These are phyloP conservation scores for Raphanus raphanistrum DNA, from an alignment of 345 rosid genomes.

Conservation along the genomic window DNA sequence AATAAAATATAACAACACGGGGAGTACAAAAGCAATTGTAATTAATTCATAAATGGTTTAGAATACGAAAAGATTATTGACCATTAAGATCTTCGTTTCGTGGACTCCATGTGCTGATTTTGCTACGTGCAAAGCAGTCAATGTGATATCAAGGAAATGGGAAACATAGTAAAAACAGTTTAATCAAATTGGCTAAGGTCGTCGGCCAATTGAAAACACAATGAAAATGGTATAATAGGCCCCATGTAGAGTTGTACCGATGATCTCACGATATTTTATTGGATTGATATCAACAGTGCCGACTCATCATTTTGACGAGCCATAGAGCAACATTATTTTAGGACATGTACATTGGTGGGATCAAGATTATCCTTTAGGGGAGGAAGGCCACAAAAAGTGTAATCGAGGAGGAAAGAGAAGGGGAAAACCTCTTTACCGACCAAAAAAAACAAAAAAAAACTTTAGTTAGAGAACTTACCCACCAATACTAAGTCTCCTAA, in stretches of 20 bases:
- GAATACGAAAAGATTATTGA: background rate
- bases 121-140: slow-evolving; percentile 35
- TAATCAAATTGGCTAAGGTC: background rate
- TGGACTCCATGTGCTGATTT: slow-evolving; percentile 23
- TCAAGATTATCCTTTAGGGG: no score
- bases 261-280: background rate
- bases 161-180: background rate
- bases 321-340: no score
- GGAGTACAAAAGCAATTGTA: background rate
- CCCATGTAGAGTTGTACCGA: background rate
- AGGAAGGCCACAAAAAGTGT: no score
- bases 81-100: slow-evolving; percentile 30
- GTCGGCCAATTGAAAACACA: background rate
- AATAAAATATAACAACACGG: background rate
- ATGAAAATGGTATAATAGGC: background rate
- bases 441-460: no score
- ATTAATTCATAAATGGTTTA: background rate
- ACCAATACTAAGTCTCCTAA: no score
- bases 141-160: background rate
- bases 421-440: no score
- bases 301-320: no score
- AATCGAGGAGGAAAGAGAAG: no score
- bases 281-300: no score
- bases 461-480: no score
- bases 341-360: no score